Conservation (phyloP, 495 filamentous ascomycete species). For the Friedmanniomyces simplex region DNA sequence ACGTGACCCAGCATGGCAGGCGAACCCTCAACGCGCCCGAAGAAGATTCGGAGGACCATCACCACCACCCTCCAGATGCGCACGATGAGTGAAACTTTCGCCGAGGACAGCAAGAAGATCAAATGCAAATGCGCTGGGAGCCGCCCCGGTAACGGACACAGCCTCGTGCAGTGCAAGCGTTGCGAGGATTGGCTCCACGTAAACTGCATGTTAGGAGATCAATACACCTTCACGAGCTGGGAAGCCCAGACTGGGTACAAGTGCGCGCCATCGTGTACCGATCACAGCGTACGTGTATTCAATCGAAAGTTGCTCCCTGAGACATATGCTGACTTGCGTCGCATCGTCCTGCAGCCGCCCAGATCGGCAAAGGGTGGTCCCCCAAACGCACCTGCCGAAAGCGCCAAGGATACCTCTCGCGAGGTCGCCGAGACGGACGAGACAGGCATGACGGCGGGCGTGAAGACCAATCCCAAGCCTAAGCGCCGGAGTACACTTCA, state of each 20-base stretch:
- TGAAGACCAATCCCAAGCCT: not conserved
- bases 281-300: not conserved
- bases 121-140: slow-evolving; percentile 1
- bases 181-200: slow-evolving; percentile 1
- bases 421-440: not conserved
- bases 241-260: not conserved
- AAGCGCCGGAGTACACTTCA: not conserved
- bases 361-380: too few species aligned
- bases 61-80: not conserved
- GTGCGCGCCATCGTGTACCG: not conserved
- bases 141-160: not conserved
- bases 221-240: not conserved
- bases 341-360: too few species aligned
- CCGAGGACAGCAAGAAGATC: not conserved
- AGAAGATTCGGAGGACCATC: not conserved
- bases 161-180: not conserved
- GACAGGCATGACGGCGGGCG: not conserved
- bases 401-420: not conserved
- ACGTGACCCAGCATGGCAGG: not conserved
- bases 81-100: not conserved
- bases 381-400: too few species aligned
- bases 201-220: slow-evolving; percentile 4
- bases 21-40: not conserved
- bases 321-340: too few species aligned
- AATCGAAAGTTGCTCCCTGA: not conserved